Percentiles rank a stretch among this genome's conserved stretches.
Evolutionary conservation across 2,329 filamentous ascomycete species (phyloP).

Genomic region (Calonectria pteridis): DNA sequence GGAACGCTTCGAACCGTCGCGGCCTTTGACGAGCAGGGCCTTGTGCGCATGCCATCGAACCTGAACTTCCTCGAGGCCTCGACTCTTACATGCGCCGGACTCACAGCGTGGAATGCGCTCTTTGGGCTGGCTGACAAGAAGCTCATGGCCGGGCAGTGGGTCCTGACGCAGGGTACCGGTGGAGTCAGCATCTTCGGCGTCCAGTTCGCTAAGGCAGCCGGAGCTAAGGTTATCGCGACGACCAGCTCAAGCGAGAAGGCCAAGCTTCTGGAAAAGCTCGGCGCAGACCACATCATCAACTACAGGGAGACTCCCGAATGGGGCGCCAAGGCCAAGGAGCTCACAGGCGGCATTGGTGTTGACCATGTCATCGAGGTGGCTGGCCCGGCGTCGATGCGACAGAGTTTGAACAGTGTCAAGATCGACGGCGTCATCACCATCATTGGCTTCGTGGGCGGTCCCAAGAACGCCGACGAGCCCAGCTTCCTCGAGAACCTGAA

Average conservation of each 20-base stretch:
- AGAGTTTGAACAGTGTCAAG: conserved; percentile 60
- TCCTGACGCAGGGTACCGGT: conserved; percentile 79
- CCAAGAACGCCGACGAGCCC: conserved; percentile 40
- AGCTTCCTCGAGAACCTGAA: conserved; percentile 51
- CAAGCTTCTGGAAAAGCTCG: conserved; percentile 57
- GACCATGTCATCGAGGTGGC: conserved; percentile 64
- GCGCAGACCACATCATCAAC: conserved; percentile 64
- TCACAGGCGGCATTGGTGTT: conserved; percentile 59
- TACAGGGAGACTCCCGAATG: conserved; percentile 60
- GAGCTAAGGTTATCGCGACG: conserved; percentile 62
- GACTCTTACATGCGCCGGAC: conserved; percentile 70
- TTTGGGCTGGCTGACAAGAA: conserved; percentile 64
- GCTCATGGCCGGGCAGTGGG: conserved; percentile 66
- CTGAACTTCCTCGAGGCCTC: conserved; percentile 66
- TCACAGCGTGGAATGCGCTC: conserved; percentile 76
- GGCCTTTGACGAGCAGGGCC: conserved; percentile 75
- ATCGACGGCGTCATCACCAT: conserved; percentile 60
- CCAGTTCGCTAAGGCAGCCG: conserved; percentile 66
- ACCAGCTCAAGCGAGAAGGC: conserved; percentile 61
- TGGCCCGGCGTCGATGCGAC: conserved; percentile 57
- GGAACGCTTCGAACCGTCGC: conserved; percentile 77
- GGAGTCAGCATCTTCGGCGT: conserved; percentile 76
- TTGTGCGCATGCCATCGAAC: conserved; percentile 72
- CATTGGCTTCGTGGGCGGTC: conserved; percentile 53
- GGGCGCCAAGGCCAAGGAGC: conserved; percentile 57